These are phyloP conservation scores for Bodo saltans DNA, from an alignment of 78 protist species.

Conservation along the genomic window DNA sequence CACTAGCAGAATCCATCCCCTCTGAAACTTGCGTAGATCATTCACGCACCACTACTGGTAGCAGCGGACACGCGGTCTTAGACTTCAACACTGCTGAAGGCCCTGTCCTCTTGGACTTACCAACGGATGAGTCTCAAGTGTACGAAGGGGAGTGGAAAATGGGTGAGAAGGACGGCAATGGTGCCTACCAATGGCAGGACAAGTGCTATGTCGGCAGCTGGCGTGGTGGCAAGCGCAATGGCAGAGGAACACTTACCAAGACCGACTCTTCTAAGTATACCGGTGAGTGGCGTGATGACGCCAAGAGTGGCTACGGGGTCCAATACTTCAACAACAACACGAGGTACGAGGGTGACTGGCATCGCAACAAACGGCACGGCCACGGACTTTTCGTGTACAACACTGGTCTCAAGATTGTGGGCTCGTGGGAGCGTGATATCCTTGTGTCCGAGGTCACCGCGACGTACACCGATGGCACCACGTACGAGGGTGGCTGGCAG, in stretches of 20 bases:
- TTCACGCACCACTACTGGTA: too few relatives aligned
- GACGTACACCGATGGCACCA: slow-evolving; percentile 19
- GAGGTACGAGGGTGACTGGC: slow-evolving; percentile 22
- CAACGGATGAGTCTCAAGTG: not conserved
- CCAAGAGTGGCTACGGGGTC: slow-evolving; percentile 19
- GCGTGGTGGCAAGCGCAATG: slow-evolving; percentile 17
- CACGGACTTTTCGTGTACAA: slow-evolving; percentile 1
- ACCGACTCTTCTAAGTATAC: slow-evolving; percentile 28
- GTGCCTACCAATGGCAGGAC: not conserved
- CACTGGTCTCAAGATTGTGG: not conserved
- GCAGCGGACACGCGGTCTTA: not conserved
- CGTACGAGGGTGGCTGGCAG: slow-evolving; percentile 26
- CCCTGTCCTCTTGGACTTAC: not conserved
- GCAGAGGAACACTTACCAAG: slow-evolving; percentile 31
- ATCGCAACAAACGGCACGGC: slow-evolving; percentile 12
- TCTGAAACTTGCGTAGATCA: too few relatives aligned
- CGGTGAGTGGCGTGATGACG: slow-evolving; percentile 36
- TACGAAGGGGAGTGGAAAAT: slow-evolving; percentile 47
- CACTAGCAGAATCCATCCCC: too few relatives aligned
- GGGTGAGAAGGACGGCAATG: slow-evolving; percentile 27
- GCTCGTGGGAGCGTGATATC: not conserved
- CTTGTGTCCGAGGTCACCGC: not conserved
- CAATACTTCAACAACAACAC: not conserved
- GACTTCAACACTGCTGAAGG: not conserved
- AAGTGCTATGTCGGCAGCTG: not conserved